Percentiles rank a stretch among this genome's conserved stretches.
phyloP scores from a whole-genome alignment of 1,284 basidiomycete genomes.

The Cryptococcus floricola region DNA sequence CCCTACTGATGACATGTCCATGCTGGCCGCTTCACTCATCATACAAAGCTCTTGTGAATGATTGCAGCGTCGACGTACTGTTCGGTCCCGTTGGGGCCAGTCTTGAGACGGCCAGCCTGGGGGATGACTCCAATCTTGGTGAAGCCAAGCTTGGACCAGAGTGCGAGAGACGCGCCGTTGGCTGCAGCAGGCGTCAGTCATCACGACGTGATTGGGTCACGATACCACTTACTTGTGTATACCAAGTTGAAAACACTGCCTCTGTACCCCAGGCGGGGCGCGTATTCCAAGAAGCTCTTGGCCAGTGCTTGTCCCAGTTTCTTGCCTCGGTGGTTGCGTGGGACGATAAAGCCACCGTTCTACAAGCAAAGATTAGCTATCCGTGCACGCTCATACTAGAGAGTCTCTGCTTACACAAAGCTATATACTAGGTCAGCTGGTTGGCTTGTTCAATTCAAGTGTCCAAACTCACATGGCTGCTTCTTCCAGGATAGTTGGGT shows the following conservation, averaged over 20 bases:
- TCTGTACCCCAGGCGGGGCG: conserved; percentile 66
- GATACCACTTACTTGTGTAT: conserved; percentile 62
- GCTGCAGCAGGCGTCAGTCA: conserved; percentile 43
- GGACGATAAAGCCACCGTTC: conserved; percentile 78
- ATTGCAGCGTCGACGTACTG: conserved; percentile 86
- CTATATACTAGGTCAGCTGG: conserved; percentile 4
- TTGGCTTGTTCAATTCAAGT: background rate
- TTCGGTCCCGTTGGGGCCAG: conserved; percentile 61
- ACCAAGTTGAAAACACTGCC: conserved; percentile 93
- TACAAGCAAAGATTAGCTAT: conserved; percentile 4
- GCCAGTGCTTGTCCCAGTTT: conserved; percentile 73
- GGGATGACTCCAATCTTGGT: conserved; percentile 77
- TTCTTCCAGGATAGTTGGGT: conserved; percentile 88
- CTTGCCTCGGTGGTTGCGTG: conserved; percentile 60
- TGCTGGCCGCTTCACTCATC: background rate
- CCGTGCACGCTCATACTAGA: no score
- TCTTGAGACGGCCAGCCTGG: conserved; percentile 71
- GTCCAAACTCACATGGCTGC: conserved; percentile 70
- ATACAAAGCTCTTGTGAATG: conserved; percentile 73
- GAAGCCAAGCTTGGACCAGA: conserved; percentile 87
- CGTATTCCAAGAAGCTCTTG: conserved; percentile 75
- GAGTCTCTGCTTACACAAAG: conserved; percentile 23
- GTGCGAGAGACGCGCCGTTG: conserved; percentile 55
- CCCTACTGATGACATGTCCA: background rate
- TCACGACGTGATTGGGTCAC: background rate